These are phyloP conservation scores for Penicillium sp. DNA, from an alignment of 2,329 filamentous ascomycete genomes.

Conservation along the genomic window DNA sequence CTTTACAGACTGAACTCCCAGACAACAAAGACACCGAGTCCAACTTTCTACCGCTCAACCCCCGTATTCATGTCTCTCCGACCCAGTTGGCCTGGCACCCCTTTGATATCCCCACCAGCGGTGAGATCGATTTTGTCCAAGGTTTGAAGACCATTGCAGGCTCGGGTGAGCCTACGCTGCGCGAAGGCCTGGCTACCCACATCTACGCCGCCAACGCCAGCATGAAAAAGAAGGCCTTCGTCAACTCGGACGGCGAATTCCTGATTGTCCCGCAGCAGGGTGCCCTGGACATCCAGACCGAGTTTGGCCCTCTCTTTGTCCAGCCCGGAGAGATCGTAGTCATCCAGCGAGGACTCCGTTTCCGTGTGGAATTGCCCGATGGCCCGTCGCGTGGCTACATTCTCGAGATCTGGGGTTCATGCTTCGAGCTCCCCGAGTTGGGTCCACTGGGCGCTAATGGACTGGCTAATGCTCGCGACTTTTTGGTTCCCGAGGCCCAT, in stretches of 20 bases:
- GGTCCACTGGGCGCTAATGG: constrained; percentile 63
- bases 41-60: constrained; percentile 41
- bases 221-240: constrained; percentile 55
- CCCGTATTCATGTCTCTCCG: constrained; percentile 51
- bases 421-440: constrained; percentile 62
- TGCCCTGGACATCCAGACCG: constrained; percentile 62
- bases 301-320: constrained; percentile 59
- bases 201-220: constrained; percentile 53
- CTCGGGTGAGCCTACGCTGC: constrained; percentile 54
- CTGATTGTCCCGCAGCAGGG: constrained; percentile 63
- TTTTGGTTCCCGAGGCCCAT: constrained; percentile 56
- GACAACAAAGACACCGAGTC: constrained; percentile 33
- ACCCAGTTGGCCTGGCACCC: constrained; percentile 56
- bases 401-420: constrained; percentile 60
- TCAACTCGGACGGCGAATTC: constrained; percentile 61
- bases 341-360: constrained; percentile 61
- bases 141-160: constrained; percentile 52
- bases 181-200: constrained; percentile 52
- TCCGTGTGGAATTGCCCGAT: constrained; percentile 56
- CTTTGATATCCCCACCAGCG: constrained; percentile 47
- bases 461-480: constrained; percentile 61
- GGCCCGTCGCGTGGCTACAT: constrained; percentile 62
- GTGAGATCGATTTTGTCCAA: constrained; percentile 53
- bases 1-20: constrained; percentile 45
- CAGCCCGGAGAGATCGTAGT: constrained; percentile 64